phyloP scores from a whole-genome alignment of 805 yeast genomes.

The Scheffersomyces ergatensis region DNA sequence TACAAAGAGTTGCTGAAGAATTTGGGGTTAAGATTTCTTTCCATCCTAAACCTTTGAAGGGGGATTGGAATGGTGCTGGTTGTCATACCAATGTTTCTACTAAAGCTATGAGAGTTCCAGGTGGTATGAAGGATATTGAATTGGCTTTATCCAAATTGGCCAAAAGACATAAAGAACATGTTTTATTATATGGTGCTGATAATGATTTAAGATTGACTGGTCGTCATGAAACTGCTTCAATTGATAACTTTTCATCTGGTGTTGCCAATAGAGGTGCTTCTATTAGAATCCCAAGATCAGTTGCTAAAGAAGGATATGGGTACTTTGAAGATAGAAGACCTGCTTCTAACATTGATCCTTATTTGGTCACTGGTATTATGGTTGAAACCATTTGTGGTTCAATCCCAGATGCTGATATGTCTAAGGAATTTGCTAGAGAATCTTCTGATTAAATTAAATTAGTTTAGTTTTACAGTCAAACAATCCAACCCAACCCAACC shows the following conservation, averaged over 20 bases:
- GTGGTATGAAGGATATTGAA: slow-evolving; percentile 95
- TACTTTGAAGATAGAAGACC: slow-evolving; percentile 99
- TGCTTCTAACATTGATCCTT: slow-evolving; percentile 98
- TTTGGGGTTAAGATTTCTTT: slow-evolving; percentile 97
- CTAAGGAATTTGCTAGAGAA: slow-evolving; percentile 84
- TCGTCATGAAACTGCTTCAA: slow-evolving; percentile 96
- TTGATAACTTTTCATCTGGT: slow-evolving; percentile 89
- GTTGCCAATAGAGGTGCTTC: slow-evolving; percentile 99
- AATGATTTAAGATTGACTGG: slow-evolving; percentile 96
- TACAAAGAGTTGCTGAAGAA: slow-evolving; percentile 96
- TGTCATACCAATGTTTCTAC: slow-evolving; percentile 99
- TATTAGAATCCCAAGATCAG: slow-evolving; percentile 97
- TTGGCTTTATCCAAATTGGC: slow-evolving; percentile 90
- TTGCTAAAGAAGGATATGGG: slow-evolving; percentile 96
- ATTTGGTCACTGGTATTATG: slow-evolving; percentile 97
- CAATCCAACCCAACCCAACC: no score
- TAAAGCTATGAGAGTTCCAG: slow-evolving; percentile 83
- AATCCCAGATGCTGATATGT: slow-evolving; percentile 93
- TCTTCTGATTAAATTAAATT: slow-evolving; percentile 25
- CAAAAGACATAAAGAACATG: slow-evolving; percentile 95
- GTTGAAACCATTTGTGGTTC: slow-evolving; percentile 95
- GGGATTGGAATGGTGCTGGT: slow-evolving; percentile 99
- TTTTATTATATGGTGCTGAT: slow-evolving; percentile 91
- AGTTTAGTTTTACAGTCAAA: no score
- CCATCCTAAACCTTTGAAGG: slow-evolving; percentile 99